Base-by-base conservation (phyloP, 169 alveolate genomes). In the Babesia ovata region DNA sequence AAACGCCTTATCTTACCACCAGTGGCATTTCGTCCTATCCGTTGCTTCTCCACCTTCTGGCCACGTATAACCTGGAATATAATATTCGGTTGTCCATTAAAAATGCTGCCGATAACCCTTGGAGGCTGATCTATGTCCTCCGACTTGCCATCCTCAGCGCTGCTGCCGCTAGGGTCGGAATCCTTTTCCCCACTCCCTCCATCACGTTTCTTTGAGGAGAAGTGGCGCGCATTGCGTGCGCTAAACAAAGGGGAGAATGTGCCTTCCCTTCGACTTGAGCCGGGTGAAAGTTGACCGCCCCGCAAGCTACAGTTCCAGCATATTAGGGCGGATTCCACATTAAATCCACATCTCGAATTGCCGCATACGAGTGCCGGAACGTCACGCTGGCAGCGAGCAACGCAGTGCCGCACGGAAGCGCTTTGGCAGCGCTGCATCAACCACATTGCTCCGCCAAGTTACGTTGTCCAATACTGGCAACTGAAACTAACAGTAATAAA, bases 11-110 rank as follows among this genome's bases (percentile, higher is more conserved):
- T 82, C 44, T 82, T 82, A 2, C 85, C 85, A 0, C 70, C 73
- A 4, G 49, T 26, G 13, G 89, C 89, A 7, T 71, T 58, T 22
- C 89, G 21, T 16, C 89, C 89, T 24, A 73, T 62, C 21, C 58
- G 59, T n/a, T 82, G 53, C 62, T 73, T 73, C 1, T 3, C 69
- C 11, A 8, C 48, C 29, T 39, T 36, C 28, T 63, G 50, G 16
- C 74, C 71, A 26, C 67, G 17, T n/a, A 65, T 60, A 26, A 82
- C 46, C 42, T 82, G 78, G 29, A 57, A 45, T 13, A 82, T 44
- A 0, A 73, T 29, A 13, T 63, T 59, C 17, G 86, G 39, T 19
- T 61, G 54, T 21, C 36, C 48, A 10, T 71, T 33, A 13, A 58
- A 58, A 4, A 63, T 17, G 50, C 10, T 21, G 2, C 42, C 70